phyloP scores from a whole-genome alignment of 305 asterid genomes.

The Solanum chacoense region DNA sequence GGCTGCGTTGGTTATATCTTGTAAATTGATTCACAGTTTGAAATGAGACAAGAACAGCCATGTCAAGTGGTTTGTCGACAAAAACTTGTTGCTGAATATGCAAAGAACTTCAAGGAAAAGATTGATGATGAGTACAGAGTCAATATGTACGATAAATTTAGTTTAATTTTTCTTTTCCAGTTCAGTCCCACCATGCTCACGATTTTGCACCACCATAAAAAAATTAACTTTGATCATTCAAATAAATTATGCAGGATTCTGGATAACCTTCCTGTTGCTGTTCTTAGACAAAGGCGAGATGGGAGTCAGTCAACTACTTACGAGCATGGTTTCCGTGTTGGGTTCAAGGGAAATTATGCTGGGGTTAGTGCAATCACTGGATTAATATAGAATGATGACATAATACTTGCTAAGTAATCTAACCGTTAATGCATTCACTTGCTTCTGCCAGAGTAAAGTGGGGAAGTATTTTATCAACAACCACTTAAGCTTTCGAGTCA shows the following conservation, averaged over 20 bases:
- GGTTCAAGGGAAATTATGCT: conserved; percentile 82
- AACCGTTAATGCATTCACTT: conserved; percentile 10
- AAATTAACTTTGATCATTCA: background rate
- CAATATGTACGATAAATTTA: conserved; percentile 13
- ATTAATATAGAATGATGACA: conserved; percentile 3
- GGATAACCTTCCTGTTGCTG: conserved; percentile 96
- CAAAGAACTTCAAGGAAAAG: conserved; percentile 83
- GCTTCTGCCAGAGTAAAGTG: conserved; percentile 66
- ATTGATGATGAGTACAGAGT: conserved; percentile 80
- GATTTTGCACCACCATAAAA: background rate
- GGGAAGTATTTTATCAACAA: conserved; percentile 77
- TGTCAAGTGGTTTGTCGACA: conserved; percentile 65
- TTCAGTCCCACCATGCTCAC: background rate
- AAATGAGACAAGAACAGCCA: conserved; percentile 62
- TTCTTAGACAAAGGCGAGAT: conserved; percentile 73
- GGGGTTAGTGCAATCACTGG: conserved; percentile 46
- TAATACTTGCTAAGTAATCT: background rate
- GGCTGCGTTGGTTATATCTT: conserved; percentile 8
- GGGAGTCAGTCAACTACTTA: conserved; percentile 61
- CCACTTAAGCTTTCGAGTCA: conserved; percentile 91
- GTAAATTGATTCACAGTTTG: conserved; percentile 32
- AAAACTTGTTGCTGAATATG: conserved; percentile 50
- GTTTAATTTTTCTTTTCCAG: background rate
- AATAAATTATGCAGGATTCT: conserved; percentile 55
- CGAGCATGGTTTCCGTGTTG: conserved; percentile 92